Base-by-base conservation (phyloP, 768 basidiomycete species). In the Grammothele lineata region DNA sequence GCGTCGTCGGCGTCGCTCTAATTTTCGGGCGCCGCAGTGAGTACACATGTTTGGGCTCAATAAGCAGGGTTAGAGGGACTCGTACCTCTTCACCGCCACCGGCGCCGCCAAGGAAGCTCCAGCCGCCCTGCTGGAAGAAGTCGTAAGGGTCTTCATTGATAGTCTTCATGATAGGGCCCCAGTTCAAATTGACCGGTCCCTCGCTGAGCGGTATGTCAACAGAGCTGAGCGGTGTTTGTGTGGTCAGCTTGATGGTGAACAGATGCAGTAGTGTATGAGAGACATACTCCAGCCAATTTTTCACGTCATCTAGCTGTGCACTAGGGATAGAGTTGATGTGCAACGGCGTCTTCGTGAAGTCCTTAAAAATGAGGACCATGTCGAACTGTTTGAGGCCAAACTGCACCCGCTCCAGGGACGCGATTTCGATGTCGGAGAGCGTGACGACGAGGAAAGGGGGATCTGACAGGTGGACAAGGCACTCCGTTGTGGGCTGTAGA, bases 81-180 rank as follows among this genome's bases (percentile, higher is more conserved):
- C 18, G 53, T 46, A 88, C 88, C 62, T 86, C 88, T 12, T 74
- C 80, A 24, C 77, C 86, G 48, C 75, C 78, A 9, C 62, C 67
- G 9, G 79, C 72, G 34, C 85, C 84, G 12, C 85, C 81, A 50
- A 98, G 76, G 83, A 93, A 97, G 47, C 69, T 72, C 95, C 95
- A 98, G 27, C 96, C 96, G n/a, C 92, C 93, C 40, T 85, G 81
- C 52, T 86, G 85, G 82, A 94, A 99, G 72, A 98, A 99, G 23
- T 88, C 91, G 56, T 87, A 83, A 0, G 96, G 93, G 53, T 86
- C 91, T 55, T 98, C 95, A 53, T 96, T 96, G 68, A 97, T 85
- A 32, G 92, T 94, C 68, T 97, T 98, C 92, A 99, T 97, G 64
- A 99, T 96, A 3, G 88, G 89, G 5, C 85, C 84, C 96, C 95